These are phyloP conservation scores for Rhodotorula glutinis DNA, from an alignment of 1,284 basidiomycete species.

Conservation along the genomic window DNA sequence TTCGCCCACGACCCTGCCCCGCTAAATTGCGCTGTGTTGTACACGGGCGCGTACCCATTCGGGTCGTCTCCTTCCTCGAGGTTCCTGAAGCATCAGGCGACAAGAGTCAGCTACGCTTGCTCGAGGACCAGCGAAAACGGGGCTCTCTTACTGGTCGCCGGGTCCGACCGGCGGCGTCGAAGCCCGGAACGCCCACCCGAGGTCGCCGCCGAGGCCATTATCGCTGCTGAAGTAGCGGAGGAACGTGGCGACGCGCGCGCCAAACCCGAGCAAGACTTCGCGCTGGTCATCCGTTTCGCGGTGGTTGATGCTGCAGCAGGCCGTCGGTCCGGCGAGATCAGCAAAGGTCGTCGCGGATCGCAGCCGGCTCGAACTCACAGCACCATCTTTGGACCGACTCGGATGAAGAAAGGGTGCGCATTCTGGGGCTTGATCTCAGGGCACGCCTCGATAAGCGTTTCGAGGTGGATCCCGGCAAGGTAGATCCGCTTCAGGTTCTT, in stretches of 20 bases:
- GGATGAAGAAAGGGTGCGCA: not conserved
- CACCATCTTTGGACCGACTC: conserved; percentile 4
- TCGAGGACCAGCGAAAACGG: not conserved
- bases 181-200: conserved; percentile 1
- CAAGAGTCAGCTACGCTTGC: not conserved
- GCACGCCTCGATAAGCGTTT: not conserved
- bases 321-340: too few species aligned
- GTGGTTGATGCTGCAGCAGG: not conserved
- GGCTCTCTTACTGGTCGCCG: conserved; percentile 1
- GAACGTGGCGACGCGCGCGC: conserved; percentile 16
- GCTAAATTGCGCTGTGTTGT: not conserved
- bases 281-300: conserved; percentile 12
- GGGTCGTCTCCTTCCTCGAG: conserved; percentile 1
- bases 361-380: not conserved
- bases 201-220: conserved; percentile 10
- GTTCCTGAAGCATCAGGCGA: not conserved
- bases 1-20: not conserved
- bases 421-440: not conserved
- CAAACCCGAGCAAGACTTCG: not conserved
- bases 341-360: too few species aligned
- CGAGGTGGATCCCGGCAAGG: conserved; percentile 6
- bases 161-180: not conserved
- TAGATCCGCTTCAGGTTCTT: conserved; percentile 1
- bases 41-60: not conserved
- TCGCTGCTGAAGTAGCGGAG: conserved; percentile 9